Base-by-base conservation (phyloP, 176 grass and related monocot genomes). In the Carex cristatella region DNA sequence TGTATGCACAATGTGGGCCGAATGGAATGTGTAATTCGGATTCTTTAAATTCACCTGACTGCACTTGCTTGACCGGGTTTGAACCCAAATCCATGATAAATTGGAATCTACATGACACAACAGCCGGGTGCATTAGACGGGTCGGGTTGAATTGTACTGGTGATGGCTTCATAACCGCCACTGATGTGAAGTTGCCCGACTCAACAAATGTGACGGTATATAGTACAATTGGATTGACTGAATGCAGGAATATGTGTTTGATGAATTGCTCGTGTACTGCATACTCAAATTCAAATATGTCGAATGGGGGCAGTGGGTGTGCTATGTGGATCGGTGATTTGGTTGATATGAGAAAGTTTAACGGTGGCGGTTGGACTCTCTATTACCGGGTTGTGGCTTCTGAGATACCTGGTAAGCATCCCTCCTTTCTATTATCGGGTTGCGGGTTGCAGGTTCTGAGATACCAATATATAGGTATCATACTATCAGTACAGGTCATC, bases 251-350 rank as follows among this genome's bases (percentile, higher is more conserved):
- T 65, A 79, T 86, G 87, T 98, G 95, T 86, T 77, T 88, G 65
- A 84, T 67, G 35, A 90, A 92, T 79, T 98, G 95, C 61, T 94
- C 92, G 1, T 98, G 95, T 80, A 11, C 81, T 19, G 95, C 88
- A 16, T 98, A 89, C 73, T 70, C 95, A 5, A 85, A 86, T 0
- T 90, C 91, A 9, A 82, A 35, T 49, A 68, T 96, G 58, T 89
- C 64, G 13, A 88, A 90, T 2, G 89, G 87, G n/a, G 89, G 70
- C 2, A 93, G 86, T 46, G 94, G 94, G 4, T 96, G 91, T 88
- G 87, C 92, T 56, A 83, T 91, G 33, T 96, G 94, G 94, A 79
- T 4, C 38, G 86, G 87, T 19, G 61, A 62, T 81, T 74, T 95
- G 16, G 14, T 91, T 4, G 94, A 96, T 66, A 79, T 93, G 80